These are phyloP conservation scores for Tetrapisispora namnaoensis DNA, from an alignment of 805 yeast species.

Conservation along the genomic window DNA sequence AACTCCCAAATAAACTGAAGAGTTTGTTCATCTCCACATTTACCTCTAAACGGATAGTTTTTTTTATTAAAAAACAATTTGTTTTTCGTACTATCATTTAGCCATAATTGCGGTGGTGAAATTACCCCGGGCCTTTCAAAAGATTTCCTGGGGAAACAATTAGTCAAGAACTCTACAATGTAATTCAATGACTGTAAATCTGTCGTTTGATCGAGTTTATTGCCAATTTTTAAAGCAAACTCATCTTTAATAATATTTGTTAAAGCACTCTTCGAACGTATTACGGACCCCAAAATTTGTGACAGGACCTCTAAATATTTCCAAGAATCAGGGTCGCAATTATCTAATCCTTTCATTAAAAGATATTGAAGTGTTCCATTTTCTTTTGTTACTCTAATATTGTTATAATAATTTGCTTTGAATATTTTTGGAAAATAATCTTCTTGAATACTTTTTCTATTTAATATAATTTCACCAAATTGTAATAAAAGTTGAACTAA, in stretches of 20 bases:
- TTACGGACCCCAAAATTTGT: slow-evolving; percentile 6
- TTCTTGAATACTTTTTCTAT: slow-evolving; percentile 3
- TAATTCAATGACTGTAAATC: slow-evolving; percentile 17
- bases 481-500: neutral
- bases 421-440: slow-evolving; percentile 3
- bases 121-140: slow-evolving; percentile 7
- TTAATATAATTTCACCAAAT: neutral
- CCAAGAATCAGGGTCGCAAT: slow-evolving; percentile 12
- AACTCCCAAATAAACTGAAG: slow-evolving; percentile 1
- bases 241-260: slow-evolving; percentile 7
- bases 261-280: slow-evolving; percentile 7
- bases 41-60: slow-evolving; percentile 11
- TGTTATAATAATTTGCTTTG: slow-evolving; percentile 7
- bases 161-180: slow-evolving; percentile 11
- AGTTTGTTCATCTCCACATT: slow-evolving; percentile 1
- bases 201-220: slow-evolving; percentile 8
- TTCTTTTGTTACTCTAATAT: slow-evolving; percentile 5
- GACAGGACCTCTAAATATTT: slow-evolving; percentile 12
- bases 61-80: slow-evolving; percentile 10
- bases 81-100: slow-evolving; percentile 6
- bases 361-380: slow-evolving; percentile 6
- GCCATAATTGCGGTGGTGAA: slow-evolving; percentile 14
- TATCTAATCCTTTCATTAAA: slow-evolving; percentile 8
- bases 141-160: slow-evolving; percentile 13
- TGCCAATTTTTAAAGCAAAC: slow-evolving; percentile 9